Percentiles rank a stretch among this genome's conserved stretches.
phyloP scores from a whole-genome alignment of 2,329 filamentous ascomycete genomes.

The Fusarium cicatricum region DNA sequence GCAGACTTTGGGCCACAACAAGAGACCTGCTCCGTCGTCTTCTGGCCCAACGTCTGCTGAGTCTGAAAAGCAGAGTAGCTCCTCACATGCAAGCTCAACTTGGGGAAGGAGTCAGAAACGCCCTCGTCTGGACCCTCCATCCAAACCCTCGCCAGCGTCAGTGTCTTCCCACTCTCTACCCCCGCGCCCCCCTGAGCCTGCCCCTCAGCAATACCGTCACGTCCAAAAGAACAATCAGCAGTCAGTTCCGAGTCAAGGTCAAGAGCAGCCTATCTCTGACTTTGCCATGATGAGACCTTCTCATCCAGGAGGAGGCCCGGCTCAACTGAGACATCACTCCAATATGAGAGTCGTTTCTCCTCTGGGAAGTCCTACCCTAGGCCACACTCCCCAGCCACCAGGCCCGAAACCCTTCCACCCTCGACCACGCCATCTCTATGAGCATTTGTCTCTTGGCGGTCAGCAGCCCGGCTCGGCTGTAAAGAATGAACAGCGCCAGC shows the following conservation, averaged over 20 bases:
- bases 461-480: neutral
- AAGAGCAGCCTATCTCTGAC: neutral
- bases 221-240: neutral
- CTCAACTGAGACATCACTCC: slow-evolving; percentile 4
- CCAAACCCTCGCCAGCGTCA: neutral
- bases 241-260: neutral
- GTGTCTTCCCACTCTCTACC: neutral
- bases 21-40: slow-evolving; percentile 1
- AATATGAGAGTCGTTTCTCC: neutral
- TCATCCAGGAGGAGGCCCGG: slow-evolving; percentile 1
- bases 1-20: slow-evolving; percentile 1
- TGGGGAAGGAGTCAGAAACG: slow-evolving; percentile 3
- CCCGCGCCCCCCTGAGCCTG: neutral
- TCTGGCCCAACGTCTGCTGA: slow-evolving; percentile 11
- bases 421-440: neutral
- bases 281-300: slow-evolving; percentile 3
- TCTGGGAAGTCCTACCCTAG: neutral
- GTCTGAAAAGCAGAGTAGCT: neutral
- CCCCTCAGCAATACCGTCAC: neutral
- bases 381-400: neutral
- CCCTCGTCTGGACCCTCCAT: neutral
- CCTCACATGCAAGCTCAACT: neutral
- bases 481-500: slow-evolving; percentile 10
- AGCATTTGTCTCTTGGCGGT: slow-evolving; percentile 8
- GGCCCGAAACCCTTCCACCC: neutral